Percentiles rank a stretch among this genome's conserved stretches.
phyloP scores from a whole-genome alignment of 2,329 filamentous ascomycete species.

The Huntiella decipiens region DNA sequence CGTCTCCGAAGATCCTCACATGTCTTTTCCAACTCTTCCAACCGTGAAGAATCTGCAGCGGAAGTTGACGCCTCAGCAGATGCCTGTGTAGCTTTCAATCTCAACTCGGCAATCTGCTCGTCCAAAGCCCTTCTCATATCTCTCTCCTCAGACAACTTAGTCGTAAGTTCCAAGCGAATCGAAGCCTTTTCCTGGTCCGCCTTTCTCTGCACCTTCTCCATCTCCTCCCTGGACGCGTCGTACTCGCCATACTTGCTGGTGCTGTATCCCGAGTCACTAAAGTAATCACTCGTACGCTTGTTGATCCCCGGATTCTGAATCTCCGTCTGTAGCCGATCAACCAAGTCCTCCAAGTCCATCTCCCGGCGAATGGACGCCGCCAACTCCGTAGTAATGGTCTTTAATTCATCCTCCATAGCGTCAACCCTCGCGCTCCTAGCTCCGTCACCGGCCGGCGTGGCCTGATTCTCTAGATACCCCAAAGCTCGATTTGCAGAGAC shows the following conservation, averaged over 20 bases:
- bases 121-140: conserved; percentile 57
- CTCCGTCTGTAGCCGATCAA: conserved; percentile 75
- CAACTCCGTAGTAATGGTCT: conserved; percentile 81
- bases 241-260: conserved; percentile 57
- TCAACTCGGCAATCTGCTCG: conserved; percentile 63
- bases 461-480: conserved; percentile 33
- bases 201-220: conserved; percentile 65
- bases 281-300: conserved; percentile 87
- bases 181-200: conserved; percentile 84
- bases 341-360: conserved; percentile 88
- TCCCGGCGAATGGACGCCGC: conserved; percentile 84
- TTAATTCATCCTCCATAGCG: conserved; percentile 86
- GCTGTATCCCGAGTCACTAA: conserved; percentile 85
- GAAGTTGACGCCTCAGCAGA: conserved; percentile 35
- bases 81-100: conserved; percentile 53
- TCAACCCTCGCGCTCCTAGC: conserved; percentile 34
- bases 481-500: conserved; percentile 21
- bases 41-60: conserved; percentile 36
- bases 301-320: conserved; percentile 37
- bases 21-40: conserved; percentile 60
- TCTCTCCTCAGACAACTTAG: conserved; percentile 75
- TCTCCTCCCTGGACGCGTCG: conserved; percentile 40
- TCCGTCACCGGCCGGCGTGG: conserved; percentile 21
- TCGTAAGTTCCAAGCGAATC: conserved; percentile 65
- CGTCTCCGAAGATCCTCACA: conserved; percentile 71